phyloP scores from a whole-genome alignment of 345 rosid genomes.

The Bruguiera sexangula region DNA sequence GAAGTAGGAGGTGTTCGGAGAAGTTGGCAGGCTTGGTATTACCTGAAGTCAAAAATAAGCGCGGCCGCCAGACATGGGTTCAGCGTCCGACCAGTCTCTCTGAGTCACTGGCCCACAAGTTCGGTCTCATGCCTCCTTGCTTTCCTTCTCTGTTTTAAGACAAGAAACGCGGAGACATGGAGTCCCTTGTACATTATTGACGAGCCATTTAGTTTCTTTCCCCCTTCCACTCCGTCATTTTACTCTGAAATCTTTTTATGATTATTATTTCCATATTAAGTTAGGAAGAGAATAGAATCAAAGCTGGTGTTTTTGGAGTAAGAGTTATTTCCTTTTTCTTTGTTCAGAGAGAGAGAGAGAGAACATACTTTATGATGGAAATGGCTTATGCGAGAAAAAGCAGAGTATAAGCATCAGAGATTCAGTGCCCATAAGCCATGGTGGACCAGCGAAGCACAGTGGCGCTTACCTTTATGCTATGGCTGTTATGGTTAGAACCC shows the following conservation, averaged over 20 bases:
- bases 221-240: not conserved
- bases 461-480: slow-evolving; percentile 35
- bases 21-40: slow-evolving; percentile 17
- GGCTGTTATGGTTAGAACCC: slow-evolving; percentile 45
- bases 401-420: slow-evolving; percentile 10
- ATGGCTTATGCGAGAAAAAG: slow-evolving; percentile 21
- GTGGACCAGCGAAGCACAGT: slow-evolving; percentile 43
- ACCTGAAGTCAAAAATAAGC: slow-evolving; percentile 6
- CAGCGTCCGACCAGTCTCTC: not conserved
- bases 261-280: not conserved
- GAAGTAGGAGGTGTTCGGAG: not conserved
- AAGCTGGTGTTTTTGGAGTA: not conserved
- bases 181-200: not conserved
- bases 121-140: not conserved
- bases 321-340: not conserved
- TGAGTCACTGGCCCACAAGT: not conserved
- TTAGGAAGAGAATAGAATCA: not conserved
- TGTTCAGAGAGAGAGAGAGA: not conserved
- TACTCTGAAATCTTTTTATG: not conserved
- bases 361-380: no score
- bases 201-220: slow-evolving; percentile 6
- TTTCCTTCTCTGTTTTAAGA: not conserved
- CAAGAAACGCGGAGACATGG: not conserved
- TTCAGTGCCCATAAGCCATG: slow-evolving; percentile 45
- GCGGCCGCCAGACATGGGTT: not conserved